Conservation (phyloP, 805 yeast genomes). For the Lipomyces starkeyi region DNA sequence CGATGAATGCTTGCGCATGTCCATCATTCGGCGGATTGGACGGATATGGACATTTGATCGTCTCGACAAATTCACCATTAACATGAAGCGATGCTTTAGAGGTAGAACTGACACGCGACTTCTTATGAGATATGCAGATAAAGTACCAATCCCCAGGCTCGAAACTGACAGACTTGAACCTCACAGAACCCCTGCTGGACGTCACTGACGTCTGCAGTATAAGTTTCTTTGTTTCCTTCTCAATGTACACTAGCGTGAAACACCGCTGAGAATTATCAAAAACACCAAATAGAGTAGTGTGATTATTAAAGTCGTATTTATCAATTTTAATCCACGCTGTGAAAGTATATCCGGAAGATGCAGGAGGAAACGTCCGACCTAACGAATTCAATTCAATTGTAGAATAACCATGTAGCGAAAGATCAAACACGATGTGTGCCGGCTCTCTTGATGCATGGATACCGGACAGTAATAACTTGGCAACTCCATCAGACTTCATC, state of each 20-base stretch:
- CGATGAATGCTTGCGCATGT: slow-evolving; percentile 33
- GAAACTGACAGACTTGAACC: slow-evolving; percentile 35
- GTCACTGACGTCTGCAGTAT: slow-evolving; percentile 35
- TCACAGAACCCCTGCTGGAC: slow-evolving; percentile 33
- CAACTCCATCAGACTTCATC: slow-evolving; percentile 18
- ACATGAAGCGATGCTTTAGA: slow-evolving; percentile 40
- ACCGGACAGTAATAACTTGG: slow-evolving; percentile 23
- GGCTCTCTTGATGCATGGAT: slow-evolving; percentile 32
- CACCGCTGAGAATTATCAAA: slow-evolving; percentile 37
- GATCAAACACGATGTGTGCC: slow-evolving; percentile 33
- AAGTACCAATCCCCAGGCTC: slow-evolving; percentile 40
- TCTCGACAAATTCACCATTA: slow-evolving; percentile 38
- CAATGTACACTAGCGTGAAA: slow-evolving; percentile 37
- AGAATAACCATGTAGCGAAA: slow-evolving; percentile 32
- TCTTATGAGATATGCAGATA: slow-evolving; percentile 36
- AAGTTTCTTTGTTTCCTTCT: slow-evolving; percentile 34
- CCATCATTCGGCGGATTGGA: slow-evolving; percentile 37
- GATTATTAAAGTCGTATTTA: slow-evolving; percentile 30
- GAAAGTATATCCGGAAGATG: slow-evolving; percentile 35
- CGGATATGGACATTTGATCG: slow-evolving; percentile 40
- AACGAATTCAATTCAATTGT: slow-evolving; percentile 33
- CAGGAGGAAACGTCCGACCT: slow-evolving; percentile 34
- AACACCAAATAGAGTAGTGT: slow-evolving; percentile 38
- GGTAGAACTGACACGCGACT: slow-evolving; percentile 34
- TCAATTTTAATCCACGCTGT: slow-evolving; percentile 37